Conservation (phyloP, 108 stramenopile species). For the Fragilariopsis cylindrus region DNA sequence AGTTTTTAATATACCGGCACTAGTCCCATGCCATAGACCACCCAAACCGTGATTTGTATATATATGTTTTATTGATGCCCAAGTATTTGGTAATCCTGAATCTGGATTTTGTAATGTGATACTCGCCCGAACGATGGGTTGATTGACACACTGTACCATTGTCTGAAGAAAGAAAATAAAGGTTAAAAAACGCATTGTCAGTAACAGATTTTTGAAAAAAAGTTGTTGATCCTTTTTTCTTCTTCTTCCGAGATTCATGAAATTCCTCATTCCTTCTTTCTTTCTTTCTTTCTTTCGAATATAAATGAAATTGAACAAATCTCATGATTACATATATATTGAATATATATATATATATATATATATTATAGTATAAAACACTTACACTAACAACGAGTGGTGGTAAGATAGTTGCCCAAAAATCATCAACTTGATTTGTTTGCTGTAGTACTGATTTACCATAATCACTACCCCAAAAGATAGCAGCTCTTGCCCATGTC, state of each 20-base stretch:
- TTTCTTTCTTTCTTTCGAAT: no score
- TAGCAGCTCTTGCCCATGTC: constrained; percentile 95
- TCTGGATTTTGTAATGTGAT: constrained; percentile 88
- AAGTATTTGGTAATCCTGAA: constrained; percentile 54
- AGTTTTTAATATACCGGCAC: constrained; percentile 96
- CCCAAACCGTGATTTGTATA: constrained; percentile 68
- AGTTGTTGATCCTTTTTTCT: no score
- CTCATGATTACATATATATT: no score
- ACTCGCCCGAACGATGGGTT: constrained; percentile 89
- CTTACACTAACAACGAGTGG: constrained; percentile 64
- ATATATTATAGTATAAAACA: neutral
- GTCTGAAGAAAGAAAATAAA: constrained; percentile 17
- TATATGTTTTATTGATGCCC: constrained; percentile 70
- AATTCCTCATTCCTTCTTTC: no score
- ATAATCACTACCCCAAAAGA: constrained; percentile 89
- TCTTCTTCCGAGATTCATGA: no score
- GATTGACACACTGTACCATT: constrained; percentile 87
- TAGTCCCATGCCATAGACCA: constrained; percentile 92
- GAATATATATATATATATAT: no score
- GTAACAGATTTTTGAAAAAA: no score
- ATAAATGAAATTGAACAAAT: no score
- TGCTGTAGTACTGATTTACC: constrained; percentile 54
- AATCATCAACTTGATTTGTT: constrained; percentile 7
- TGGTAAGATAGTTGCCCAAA: constrained; percentile 64
- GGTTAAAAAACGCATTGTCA: neutral